Percentiles rank a stretch among this genome's conserved stretches.
Evolutionary conservation across 805 yeast species (phyloP).

Genomic region (Candida pseudoglaebosa): DNA sequence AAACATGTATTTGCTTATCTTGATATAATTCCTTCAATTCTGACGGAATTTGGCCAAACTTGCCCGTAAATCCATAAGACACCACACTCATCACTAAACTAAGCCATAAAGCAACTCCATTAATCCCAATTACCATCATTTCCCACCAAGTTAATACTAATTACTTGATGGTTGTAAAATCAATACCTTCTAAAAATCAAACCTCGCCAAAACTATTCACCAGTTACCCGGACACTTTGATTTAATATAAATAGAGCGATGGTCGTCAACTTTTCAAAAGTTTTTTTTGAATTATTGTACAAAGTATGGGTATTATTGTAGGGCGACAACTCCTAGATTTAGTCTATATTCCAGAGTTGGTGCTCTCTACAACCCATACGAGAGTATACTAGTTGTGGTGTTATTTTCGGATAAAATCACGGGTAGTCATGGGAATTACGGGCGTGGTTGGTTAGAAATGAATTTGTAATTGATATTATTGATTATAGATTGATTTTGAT

Average conservation of each 20-base stretch:
- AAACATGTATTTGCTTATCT: constrained; percentile 12
- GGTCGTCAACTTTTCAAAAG: constrained; percentile 1
- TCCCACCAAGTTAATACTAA: no score
- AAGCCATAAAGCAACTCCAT: no score
- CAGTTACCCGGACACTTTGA: constrained; percentile 23
- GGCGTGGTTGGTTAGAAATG: constrained; percentile 28
- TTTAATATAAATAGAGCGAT: constrained; percentile 9
- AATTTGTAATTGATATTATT: not conserved
- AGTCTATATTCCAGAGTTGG: constrained; percentile 29
- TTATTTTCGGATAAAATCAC: constrained; percentile 2
- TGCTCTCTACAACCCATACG: constrained; percentile 50
- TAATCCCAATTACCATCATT: no score
- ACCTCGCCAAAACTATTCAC: no score
- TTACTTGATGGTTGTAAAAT: not conserved
- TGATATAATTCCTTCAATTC: constrained; percentile 13
- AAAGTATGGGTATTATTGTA: constrained; percentile 49
- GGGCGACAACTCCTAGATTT: constrained; percentile 33
- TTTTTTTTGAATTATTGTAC: constrained; percentile 35
- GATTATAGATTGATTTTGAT: constrained; percentile 5
- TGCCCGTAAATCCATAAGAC: constrained; percentile 20
- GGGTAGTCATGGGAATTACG: constrained; percentile 41
- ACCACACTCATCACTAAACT: not conserved
- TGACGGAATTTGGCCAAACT: constrained; percentile 25
- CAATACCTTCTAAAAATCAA: not conserved
- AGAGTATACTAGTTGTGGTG: constrained; percentile 37